phyloP scores from a whole-genome alignment of 2,329 filamentous ascomycete species.

The Colletotrichum tropicale region DNA sequence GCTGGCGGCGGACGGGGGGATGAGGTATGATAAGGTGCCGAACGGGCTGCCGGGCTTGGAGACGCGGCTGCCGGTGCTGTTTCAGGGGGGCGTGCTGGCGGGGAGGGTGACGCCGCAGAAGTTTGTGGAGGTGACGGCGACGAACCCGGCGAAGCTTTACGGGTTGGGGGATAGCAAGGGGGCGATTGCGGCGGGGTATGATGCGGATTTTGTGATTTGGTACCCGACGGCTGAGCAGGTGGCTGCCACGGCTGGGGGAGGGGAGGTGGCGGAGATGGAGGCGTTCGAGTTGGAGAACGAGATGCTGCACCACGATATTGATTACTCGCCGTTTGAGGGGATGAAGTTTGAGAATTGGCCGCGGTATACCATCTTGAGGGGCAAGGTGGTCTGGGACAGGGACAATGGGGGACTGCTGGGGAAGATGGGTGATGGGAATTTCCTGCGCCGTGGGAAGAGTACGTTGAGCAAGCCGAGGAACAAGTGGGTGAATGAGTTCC shows the following conservation, averaged over 20 bases:
- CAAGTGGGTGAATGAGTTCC: slow-evolving; percentile 12
- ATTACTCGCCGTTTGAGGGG: slow-evolving; percentile 68
- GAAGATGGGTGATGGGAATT: slow-evolving; percentile 51
- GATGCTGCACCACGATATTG: slow-evolving; percentile 64
- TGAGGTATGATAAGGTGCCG: slow-evolving; percentile 59
- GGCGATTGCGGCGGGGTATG: slow-evolving; percentile 52
- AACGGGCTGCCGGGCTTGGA: slow-evolving; percentile 64
- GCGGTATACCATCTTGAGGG: slow-evolving; percentile 63
- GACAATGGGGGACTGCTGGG: slow-evolving; percentile 56
- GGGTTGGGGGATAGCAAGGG: slow-evolving; percentile 58
- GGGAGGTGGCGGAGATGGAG: slow-evolving; percentile 11
- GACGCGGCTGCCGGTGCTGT: slow-evolving; percentile 52
- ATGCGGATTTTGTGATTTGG: slow-evolving; percentile 65
- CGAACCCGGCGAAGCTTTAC: slow-evolving; percentile 63
- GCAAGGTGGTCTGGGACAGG: slow-evolving; percentile 62
- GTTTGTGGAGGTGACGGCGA: slow-evolving; percentile 59
- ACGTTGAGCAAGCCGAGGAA: slow-evolving; percentile 23
- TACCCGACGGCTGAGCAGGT: slow-evolving; percentile 41
- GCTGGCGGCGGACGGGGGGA: slow-evolving; percentile 22
- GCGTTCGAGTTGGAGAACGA: slow-evolving; percentile 51
- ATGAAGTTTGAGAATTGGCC: slow-evolving; percentile 63
- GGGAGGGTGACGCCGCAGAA: slow-evolving; percentile 45
- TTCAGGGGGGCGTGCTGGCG: slow-evolving; percentile 34
- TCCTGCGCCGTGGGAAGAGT: slow-evolving; percentile 44
- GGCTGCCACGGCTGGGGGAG: slow-evolving; percentile 2